Conservation (phyloP, 176 grass and related monocot species). For the Oryza glaberrima region DNA sequence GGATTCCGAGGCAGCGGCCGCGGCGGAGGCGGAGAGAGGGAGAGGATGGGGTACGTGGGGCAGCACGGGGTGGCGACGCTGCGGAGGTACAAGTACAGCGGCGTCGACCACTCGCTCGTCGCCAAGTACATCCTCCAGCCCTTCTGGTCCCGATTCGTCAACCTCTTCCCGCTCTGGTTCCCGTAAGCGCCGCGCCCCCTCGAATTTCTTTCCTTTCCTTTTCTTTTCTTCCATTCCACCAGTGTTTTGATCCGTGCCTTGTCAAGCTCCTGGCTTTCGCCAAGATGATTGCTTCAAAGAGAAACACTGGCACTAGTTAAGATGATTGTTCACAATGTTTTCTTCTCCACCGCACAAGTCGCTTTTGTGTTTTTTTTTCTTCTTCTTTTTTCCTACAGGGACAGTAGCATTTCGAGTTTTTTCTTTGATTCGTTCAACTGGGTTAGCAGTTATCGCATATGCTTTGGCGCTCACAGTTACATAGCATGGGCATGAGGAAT, state of each 20-base stretch:
- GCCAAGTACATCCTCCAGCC: slow-evolving; percentile 98
- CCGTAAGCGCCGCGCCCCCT: slow-evolving; percentile 66
- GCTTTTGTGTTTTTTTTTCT: too few species aligned
- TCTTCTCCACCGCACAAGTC: not conserved
- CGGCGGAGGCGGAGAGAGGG: not conserved
- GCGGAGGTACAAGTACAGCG: slow-evolving; percentile 91
- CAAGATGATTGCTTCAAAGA: not conserved
- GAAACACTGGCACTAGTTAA: not conserved
- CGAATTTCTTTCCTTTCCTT: not conserved
- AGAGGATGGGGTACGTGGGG: slow-evolving; percentile 82
- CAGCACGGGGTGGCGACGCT: slow-evolving; percentile 82
- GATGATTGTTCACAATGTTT: not conserved
- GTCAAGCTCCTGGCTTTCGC: not conserved
- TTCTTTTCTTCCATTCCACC: not conserved
- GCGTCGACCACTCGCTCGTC: slow-evolving; percentile 89
- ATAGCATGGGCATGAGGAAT: not conserved
- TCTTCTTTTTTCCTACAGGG: not conserved
- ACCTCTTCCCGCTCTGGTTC: slow-evolving; percentile 95
- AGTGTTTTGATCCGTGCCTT: not conserved
- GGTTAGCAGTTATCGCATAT: not conserved
- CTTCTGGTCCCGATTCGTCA: slow-evolving; percentile 84
- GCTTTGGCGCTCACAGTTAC: not conserved
- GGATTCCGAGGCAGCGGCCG: not conserved
- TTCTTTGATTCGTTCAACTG: not conserved
- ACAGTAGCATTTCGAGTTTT: not conserved